phyloP scores from a whole-genome alignment of 306 rosid genomes.

The Vigna angularis region DNA sequence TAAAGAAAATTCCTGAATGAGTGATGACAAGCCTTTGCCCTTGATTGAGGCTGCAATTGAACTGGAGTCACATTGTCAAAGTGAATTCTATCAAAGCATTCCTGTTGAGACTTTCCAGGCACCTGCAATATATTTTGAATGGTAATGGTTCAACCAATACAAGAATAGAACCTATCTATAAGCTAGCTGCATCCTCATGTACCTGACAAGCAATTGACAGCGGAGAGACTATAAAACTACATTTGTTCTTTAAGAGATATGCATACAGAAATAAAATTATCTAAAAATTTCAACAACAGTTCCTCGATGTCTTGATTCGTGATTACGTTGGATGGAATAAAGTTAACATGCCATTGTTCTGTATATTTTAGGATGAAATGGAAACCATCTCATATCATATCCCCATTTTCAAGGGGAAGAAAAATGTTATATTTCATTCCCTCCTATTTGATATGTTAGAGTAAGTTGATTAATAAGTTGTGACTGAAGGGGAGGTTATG shows the following conservation, averaged over 20 bases:
- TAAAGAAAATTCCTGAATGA: constrained; percentile 53
- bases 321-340: not conserved
- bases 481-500: too few relatives aligned
- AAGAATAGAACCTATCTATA: not conserved
- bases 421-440: not conserved
- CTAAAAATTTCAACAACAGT: not conserved
- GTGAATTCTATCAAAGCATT: constrained; percentile 85
- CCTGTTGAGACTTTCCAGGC: constrained; percentile 89
- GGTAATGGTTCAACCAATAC: constrained; percentile 18
- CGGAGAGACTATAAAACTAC: too few relatives aligned
- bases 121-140: constrained; percentile 62
- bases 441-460: not conserved
- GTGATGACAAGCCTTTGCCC: constrained; percentile 63
- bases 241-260: constrained; percentile 1
- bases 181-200: too few relatives aligned
- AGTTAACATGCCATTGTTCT: not conserved
- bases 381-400: not conserved
- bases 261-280: not conserved
- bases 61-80: constrained; percentile 67
- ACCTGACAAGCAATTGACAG: too few relatives aligned
- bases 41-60: constrained; percentile 61
- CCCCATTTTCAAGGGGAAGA: not conserved
- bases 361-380: not conserved
- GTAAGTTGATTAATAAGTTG: too few relatives aligned
- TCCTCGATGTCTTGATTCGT: not conserved